Percentiles rank a stretch among this genome's conserved stretches.
phyloP scores from a whole-genome alignment of 2,329 filamentous ascomycete genomes.

The Huntiella moniliformis region DNA sequence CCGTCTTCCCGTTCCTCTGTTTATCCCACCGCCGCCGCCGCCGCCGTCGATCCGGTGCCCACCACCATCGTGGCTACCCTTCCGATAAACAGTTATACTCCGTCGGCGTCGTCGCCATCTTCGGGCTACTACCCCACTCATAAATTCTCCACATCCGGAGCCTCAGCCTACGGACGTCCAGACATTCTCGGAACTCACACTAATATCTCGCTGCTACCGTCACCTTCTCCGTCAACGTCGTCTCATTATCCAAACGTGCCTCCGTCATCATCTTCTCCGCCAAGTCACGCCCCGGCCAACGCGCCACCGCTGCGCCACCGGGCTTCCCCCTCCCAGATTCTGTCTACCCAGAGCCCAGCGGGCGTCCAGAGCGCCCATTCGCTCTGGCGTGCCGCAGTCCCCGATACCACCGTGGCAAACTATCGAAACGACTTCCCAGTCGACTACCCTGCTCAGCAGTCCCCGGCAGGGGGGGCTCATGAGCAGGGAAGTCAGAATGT shows the following conservation, averaged over 20 bases:
- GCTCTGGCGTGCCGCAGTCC: conserved; percentile 63
- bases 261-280: conserved; percentile 1
- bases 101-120: conserved; percentile 1
- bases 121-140: not conserved
- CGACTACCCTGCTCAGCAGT: conserved; percentile 52
- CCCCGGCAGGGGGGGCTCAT: conserved; percentile 31
- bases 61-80: not conserved
- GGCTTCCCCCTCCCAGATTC: conserved; percentile 35
- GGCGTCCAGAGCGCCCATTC: conserved; percentile 50
- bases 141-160: not conserved
- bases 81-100: not conserved
- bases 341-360: conserved; percentile 43
- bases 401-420: conserved; percentile 53
- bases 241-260: not conserved
- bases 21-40: not conserved
- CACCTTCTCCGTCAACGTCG: not conserved
- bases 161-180: not conserved
- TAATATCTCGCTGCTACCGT: not conserved
- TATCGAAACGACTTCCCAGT: conserved; percentile 61
- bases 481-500: conserved; percentile 41
- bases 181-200: not conserved
- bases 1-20: not conserved
- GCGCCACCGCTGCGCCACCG: conserved; percentile 25
- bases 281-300: conserved; percentile 1
- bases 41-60: not conserved